phyloP scores from a whole-genome alignment of 306 rosid genomes.

The Sophora flavescens region DNA sequence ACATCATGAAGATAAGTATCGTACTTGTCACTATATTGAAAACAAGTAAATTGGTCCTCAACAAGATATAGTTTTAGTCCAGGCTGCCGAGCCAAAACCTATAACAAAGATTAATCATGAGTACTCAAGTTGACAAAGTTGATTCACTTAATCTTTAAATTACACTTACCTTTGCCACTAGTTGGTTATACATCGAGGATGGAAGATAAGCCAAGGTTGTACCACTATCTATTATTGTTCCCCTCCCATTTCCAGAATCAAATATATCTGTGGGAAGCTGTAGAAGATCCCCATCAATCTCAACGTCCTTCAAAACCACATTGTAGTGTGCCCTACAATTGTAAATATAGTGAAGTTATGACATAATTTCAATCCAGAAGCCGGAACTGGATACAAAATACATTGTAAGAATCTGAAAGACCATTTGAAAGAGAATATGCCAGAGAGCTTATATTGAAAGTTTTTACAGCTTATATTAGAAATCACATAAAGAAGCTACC shows the following conservation, averaged over 20 bases:
- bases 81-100: conserved; percentile 62
- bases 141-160: conserved; percentile 30
- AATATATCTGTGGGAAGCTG: conserved; percentile 68
- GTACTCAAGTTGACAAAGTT: conserved; percentile 34
- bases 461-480: conserved; percentile 31
- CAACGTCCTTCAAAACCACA: conserved; percentile 75
- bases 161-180: conserved; percentile 62
- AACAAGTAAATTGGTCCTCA: conserved; percentile 71
- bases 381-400: conserved; percentile 39
- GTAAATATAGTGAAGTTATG: conserved; percentile 47
- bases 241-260: conserved; percentile 57
- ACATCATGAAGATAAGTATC: conserved; percentile 43
- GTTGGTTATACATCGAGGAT: conserved; percentile 48
- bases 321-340: conserved; percentile 87
- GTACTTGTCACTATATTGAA: conserved; percentile 59
- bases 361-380: conserved; percentile 47
- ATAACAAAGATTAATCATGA: conserved; percentile 42
- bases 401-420: conserved; percentile 41
- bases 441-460: conserved; percentile 21
- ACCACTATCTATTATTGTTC: conserved; percentile 91
- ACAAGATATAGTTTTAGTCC: conserved; percentile 59
- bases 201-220: conserved; percentile 94
- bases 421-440: conserved; percentile 34
- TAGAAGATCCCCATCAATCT: conserved; percentile 67
- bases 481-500: conserved; percentile 31